Conservation (phyloP, 2,329 filamentous ascomycete genomes). For the Colletotrichum somersetense region DNA sequence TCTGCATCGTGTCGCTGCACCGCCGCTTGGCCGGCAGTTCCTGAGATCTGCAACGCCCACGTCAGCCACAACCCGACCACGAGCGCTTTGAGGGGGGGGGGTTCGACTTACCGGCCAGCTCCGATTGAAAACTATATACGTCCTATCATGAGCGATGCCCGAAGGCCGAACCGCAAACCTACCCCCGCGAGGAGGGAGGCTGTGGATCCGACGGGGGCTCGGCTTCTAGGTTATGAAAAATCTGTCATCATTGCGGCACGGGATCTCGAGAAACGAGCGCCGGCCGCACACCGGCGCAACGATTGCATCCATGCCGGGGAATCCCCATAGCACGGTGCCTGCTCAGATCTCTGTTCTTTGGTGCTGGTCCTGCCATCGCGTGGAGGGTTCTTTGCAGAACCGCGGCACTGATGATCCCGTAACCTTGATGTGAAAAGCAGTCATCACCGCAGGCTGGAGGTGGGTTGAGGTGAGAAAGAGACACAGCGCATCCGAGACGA, state of each 20-base stretch:
- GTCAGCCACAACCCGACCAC: conserved; percentile 1
- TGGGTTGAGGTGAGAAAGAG: neutral
- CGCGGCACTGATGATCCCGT: conserved; percentile 38
- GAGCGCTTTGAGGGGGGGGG: neutral
- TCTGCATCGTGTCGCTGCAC: conserved; percentile 38
- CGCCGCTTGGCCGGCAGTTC: conserved; percentile 34
- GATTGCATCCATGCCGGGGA: conserved; percentile 10
- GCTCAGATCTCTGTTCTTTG: conserved; percentile 54
- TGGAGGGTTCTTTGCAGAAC: conserved; percentile 33
- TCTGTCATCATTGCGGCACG: conserved; percentile 46
- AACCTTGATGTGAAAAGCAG: conserved; percentile 40
- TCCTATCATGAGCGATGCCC: conserved; percentile 41
- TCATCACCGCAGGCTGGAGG: conserved; percentile 45
- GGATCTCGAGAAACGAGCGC: conserved; percentile 27
- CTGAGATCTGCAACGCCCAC: conserved; percentile 24
- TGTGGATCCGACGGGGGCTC: conserved; percentile 28
- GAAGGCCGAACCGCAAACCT: conserved; percentile 11
- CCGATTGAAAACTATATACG: conserved; percentile 57
- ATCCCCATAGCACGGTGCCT: conserved; percentile 37
- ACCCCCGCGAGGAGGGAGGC: conserved; percentile 14
- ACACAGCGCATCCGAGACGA: neutral
- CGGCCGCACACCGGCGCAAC: conserved; percentile 20
- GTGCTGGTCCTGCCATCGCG: conserved; percentile 43
- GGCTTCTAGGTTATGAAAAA: conserved; percentile 32
- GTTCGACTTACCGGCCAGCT: conserved; percentile 45